Percentiles rank a stretch among this genome's conserved stretches.
phyloP scores from a whole-genome alignment of 345 rosid species.

The Odontarrhena argentea region DNA sequence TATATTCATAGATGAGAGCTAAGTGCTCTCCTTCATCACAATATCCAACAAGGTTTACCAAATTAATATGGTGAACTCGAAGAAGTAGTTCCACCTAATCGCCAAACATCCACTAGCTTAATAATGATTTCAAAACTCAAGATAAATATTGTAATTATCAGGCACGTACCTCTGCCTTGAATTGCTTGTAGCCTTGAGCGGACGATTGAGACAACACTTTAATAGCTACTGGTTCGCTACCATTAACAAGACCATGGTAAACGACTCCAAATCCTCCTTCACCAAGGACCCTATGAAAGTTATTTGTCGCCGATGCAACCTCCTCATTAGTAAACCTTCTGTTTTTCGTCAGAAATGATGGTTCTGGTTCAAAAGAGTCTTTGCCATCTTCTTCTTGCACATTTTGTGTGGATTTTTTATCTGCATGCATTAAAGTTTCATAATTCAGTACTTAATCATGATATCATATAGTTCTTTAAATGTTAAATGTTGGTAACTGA shows the following conservation, averaged over 20 bases:
- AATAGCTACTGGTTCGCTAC: constrained; percentile 40
- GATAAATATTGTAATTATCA: neutral
- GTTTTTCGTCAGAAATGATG: constrained; percentile 23
- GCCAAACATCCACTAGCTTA: neutral
- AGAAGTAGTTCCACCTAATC: constrained; percentile 40
- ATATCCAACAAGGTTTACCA: constrained; percentile 40
- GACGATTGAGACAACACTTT: constrained; percentile 42
- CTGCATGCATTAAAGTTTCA: neutral
- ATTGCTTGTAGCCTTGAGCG: constrained; percentile 43
- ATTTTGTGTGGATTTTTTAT: neutral
- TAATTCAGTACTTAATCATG: neutral
- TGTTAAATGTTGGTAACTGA: neutral
- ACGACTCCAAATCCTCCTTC: constrained; percentile 49
- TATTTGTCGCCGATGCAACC: constrained; percentile 35
- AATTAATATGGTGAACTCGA: constrained; percentile 44
- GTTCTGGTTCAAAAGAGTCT: neutral
- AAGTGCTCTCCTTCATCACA: constrained; percentile 37
- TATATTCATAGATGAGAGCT: constrained; percentile 43
- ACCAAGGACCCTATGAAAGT: constrained; percentile 38
- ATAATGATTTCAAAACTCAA: neutral
- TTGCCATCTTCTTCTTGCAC: neutral
- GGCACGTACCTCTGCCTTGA: constrained; percentile 42
- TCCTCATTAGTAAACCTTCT: constrained; percentile 34
- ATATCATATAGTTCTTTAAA: neutral
- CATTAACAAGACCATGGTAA: constrained; percentile 39